A percentile compares a stretch with the other conserved stretches of the same genome.
Evolutionary conservation across 1,284 basidiomycete genomes (phyloP).

Genomic region (Austroboletus novae-zelandiae): DNA sequence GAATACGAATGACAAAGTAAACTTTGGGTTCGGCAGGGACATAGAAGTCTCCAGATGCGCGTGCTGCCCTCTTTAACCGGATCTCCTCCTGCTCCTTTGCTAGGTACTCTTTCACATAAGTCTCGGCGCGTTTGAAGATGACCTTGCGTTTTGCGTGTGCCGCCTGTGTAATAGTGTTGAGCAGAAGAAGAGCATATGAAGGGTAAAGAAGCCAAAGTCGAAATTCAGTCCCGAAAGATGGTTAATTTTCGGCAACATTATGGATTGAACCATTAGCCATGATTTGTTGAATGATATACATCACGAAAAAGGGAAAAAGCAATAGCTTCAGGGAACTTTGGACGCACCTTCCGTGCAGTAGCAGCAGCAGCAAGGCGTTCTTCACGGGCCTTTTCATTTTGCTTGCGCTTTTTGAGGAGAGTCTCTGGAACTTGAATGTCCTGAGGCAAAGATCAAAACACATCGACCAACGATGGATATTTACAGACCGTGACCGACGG

Average conservation of each 20-base stretch:
- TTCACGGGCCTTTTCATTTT: constrained; percentile 96
- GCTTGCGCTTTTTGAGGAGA: constrained; percentile 99
- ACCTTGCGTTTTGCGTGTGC: constrained; percentile 91
- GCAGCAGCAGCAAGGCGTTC: constrained; percentile 86
- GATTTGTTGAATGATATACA: constrained; percentile 70
- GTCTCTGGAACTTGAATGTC: constrained; percentile 96
- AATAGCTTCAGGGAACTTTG: constrained; percentile 7
- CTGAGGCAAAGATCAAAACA: constrained; percentile 41
- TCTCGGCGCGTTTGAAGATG: constrained; percentile 99
- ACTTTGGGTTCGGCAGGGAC: constrained; percentile 97
- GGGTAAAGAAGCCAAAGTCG: constrained; percentile 9
- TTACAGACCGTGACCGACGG: constrained; percentile 68
- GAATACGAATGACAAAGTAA: constrained; percentile 96
- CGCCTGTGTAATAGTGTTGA: constrained; percentile 51
- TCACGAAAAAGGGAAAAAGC: constrained; percentile 50
- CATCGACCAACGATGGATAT: constrained; percentile 12
- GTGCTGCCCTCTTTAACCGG: constrained; percentile 91
- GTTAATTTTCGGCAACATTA: constrained; percentile 84
- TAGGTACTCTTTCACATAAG: constrained; percentile 97
- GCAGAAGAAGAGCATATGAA: not conserved
- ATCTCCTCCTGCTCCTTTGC: constrained; percentile 95
- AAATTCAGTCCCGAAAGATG: constrained; percentile 96
- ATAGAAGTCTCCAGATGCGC: constrained; percentile 94
- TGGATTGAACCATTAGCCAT: constrained; percentile 63
- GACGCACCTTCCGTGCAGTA: constrained; percentile 89